These are phyloP conservation scores for Hortiboletus flavorubellus DNA, from an alignment of 768 basidiomycete genomes.

Conservation along the genomic window DNA sequence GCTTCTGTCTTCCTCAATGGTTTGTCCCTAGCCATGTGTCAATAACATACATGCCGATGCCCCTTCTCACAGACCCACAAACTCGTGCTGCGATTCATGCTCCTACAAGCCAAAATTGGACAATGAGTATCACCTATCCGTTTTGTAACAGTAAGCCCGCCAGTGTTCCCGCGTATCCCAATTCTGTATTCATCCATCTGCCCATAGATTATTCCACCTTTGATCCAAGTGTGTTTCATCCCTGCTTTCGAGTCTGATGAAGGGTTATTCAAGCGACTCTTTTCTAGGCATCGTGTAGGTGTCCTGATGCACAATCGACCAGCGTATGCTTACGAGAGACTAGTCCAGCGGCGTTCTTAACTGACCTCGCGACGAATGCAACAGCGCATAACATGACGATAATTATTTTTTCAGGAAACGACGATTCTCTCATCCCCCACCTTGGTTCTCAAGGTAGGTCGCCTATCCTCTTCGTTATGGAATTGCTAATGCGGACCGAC, in stretches of 20 bases:
- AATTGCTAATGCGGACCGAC: slow-evolving; percentile 10
- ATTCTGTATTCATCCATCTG: background rate
- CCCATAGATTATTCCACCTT: slow-evolving; percentile 14
- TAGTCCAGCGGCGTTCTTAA: slow-evolving; percentile 62
- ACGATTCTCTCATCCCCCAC: slow-evolving; percentile 64
- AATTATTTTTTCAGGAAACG: slow-evolving; percentile 66
- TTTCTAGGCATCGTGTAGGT: slow-evolving; percentile 35
- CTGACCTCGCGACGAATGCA: slow-evolving; percentile 64
- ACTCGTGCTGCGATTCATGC: slow-evolving; percentile 66
- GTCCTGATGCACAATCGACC: background rate
- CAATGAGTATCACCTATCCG: slow-evolving; percentile 31
- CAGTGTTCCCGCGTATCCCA: too few relatives aligned
- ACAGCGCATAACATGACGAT: slow-evolving; percentile 48
- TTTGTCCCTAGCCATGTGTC: slow-evolving; percentile 25
- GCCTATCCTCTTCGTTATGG: background rate
- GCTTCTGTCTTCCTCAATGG: slow-evolving; percentile 61
- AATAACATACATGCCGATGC: background rate
- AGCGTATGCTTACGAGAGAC: slow-evolving; percentile 9
- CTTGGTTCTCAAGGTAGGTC: slow-evolving; percentile 56
- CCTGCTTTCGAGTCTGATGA: background rate
- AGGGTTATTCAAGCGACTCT: background rate
- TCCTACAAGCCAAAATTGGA: slow-evolving; percentile 55
- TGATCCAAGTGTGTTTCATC: slow-evolving; percentile 34
- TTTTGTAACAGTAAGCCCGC: slow-evolving; percentile 31
- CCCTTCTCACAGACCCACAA: slow-evolving; percentile 40